Evolutionary conservation across 495 filamentous ascomycete genomes (phyloP).

Genomic region (Cercophora scortea): DNA sequence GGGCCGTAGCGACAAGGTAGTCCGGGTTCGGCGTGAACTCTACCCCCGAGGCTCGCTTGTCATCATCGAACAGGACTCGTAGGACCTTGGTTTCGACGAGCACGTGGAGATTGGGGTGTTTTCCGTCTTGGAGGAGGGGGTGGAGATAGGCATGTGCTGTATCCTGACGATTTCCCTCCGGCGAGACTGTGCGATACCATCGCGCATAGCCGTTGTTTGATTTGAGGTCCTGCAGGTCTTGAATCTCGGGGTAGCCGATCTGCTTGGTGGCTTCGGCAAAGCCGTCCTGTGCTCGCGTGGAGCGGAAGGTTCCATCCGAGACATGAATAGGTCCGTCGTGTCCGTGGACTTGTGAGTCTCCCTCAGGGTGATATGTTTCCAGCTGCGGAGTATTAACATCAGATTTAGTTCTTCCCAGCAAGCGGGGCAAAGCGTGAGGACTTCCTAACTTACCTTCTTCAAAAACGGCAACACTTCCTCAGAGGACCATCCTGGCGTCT

Average conservation of each 20-base stretch:
- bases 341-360: constrained; percentile 31
- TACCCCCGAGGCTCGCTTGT: constrained; percentile 35
- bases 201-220: constrained; percentile 28
- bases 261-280: constrained; percentile 32
- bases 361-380: constrained; percentile 39
- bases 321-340: constrained; percentile 42
- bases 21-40: constrained; percentile 31
- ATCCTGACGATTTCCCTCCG: constrained; percentile 41
- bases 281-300: constrained; percentile 25
- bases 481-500: constrained; percentile 43
- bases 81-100: constrained; percentile 41
- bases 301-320: constrained; percentile 30
- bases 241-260: constrained; percentile 35
- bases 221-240: constrained; percentile 37
- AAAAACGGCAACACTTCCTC: constrained; percentile 44
- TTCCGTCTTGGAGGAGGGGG: constrained; percentile 35
- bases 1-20: background rate
- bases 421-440: background rate
- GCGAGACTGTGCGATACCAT: constrained; percentile 24
- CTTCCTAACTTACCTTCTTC: constrained; percentile 35
- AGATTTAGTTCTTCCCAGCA: background rate
- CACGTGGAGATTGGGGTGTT: constrained; percentile 45
- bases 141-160: constrained; percentile 38
- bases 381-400: constrained; percentile 12
- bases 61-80: constrained; percentile 43